Base-by-base conservation (phyloP, 345 rosid species). In the Linum lewisii region DNA sequence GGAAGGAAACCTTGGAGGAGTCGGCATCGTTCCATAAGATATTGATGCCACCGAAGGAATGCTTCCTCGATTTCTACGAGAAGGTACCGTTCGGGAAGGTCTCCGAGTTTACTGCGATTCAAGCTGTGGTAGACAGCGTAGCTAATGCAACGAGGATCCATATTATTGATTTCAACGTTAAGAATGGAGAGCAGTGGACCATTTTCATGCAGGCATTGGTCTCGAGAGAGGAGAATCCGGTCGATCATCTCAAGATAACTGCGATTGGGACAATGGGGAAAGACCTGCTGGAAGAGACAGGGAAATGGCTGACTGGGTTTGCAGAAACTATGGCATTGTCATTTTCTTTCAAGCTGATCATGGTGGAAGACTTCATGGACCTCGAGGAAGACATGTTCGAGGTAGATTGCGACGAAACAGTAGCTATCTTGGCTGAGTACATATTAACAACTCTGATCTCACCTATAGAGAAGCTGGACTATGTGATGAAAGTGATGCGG, bases 121-220 rank as follows among this genome's bases (percentile, higher is more conserved):
- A 83, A 52, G 77, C 82, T 23, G 70, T 81, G 9, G 21, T 77
- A 2, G 84, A 83, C 51, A 73, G 66, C n/a, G 76, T 81, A 62
- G 62, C 64, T 1, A 64, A 67, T 16, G 69, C 80, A 24, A 81
- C 63, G 59, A 78, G 25, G 63, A 54, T 81, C 65, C 89, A 83
- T 38, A 20, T 77, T 3, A 66, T 81, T n/a, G 79, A 78, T 62
- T 58, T 81, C 6, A 58, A 6, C 44, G 70, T 83, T 50, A 51
- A 52, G 53, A 51, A 15, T 22, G 84, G 89, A 6, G 29, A 51
- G 45, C 84, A 78, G 11, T 81, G 84, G 76, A 66, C 75, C 1
- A 20, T 69, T 19, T 63, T 83, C 62, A 75, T 81, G 79, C 82
- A 81, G 66, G 82, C 89, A 63, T 79, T 81, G 16, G 69, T 68